These are phyloP conservation scores for Ascochyta viciae-villosae DNA, from an alignment of 2,329 filamentous ascomycete genomes.

Conservation along the genomic window DNA sequence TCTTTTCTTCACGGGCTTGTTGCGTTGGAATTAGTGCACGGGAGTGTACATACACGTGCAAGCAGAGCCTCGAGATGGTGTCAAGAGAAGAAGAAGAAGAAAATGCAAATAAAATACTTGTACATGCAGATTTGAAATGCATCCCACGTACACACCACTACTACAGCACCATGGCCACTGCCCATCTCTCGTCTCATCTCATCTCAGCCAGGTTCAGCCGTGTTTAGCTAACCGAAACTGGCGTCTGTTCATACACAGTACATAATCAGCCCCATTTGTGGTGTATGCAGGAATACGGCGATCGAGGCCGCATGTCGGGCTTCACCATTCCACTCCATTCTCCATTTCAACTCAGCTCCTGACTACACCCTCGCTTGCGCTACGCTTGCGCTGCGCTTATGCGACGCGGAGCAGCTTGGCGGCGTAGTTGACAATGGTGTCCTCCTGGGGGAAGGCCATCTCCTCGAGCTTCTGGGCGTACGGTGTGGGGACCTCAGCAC, in stretches of 20 bases:
- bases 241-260: slow-evolving; percentile 15
- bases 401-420: slow-evolving; percentile 82
- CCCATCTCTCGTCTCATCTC: not conserved
- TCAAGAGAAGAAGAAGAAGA: not conserved
- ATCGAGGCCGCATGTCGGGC: not conserved
- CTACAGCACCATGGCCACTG: not conserved
- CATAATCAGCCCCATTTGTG: not conserved
- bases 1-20: too few relatives aligned
- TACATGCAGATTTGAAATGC: slow-evolving; percentile 21
- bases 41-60: too few relatives aligned
- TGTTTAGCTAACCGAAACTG: not conserved
- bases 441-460: slow-evolving; percentile 91
- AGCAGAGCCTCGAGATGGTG: not conserved
- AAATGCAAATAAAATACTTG: slow-evolving; percentile 20
- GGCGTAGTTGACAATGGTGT: slow-evolving; percentile 84
- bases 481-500: slow-evolving; percentile 95
- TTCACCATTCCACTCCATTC: not conserved
- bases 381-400: slow-evolving; percentile 35
- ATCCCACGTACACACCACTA: slow-evolving; percentile 4
- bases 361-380: too few relatives aligned
- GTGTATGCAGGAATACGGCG: not conserved
- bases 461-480: slow-evolving; percentile 93
- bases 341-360: too few relatives aligned
- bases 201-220: not conserved
- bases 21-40: too few relatives aligned